phyloP scores from a whole-genome alignment of 1,139 yeast genomes.

The Eremothecium cymbalariae region DNA sequence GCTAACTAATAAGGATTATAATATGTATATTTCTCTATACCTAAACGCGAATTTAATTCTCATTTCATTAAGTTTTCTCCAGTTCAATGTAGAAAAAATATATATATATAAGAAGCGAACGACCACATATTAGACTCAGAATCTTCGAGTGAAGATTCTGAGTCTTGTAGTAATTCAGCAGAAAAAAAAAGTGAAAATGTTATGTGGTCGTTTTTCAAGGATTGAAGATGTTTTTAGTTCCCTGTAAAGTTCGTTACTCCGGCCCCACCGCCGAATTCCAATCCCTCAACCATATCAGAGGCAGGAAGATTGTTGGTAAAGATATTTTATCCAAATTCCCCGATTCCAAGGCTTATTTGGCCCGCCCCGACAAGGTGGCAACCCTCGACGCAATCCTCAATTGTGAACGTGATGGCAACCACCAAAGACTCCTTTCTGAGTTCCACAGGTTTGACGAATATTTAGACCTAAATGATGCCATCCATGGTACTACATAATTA shows the following conservation, averaged over 20 bases:
- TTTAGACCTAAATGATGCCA: conserved; percentile 13
- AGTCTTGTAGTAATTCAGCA: conserved; percentile 3
- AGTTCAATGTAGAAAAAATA: conserved; percentile 1
- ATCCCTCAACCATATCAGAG: conserved; percentile 20
- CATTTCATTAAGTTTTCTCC: too few relatives aligned
- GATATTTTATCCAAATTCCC: conserved; percentile 10
- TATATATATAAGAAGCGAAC: conserved; percentile 2
- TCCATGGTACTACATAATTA: conserved; percentile 23
- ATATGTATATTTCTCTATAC: not conserved
- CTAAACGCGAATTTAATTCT: not conserved
- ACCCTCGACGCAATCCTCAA: conserved; percentile 10
- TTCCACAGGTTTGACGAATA: conserved; percentile 16
- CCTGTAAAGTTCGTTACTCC: conserved; percentile 19
- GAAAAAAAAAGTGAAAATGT: conserved; percentile 6
- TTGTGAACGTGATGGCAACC: conserved; percentile 27
- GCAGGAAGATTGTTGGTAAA: conserved; percentile 22
- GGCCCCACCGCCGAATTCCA: conserved; percentile 19
- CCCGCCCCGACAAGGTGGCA: conserved; percentile 8
- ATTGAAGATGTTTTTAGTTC: conserved; percentile 13
- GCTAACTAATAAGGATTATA: conserved; percentile 1
- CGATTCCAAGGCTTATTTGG: conserved; percentile 11
- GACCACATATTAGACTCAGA: conserved; percentile 3
- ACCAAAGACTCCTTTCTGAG: conserved; percentile 16
- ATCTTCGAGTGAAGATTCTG: conserved; percentile 3
- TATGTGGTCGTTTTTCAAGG: conserved; percentile 7